Evolutionary conservation across 768 basidiomycete species (phyloP).

Genomic region (Macrocybe gigantea): DNA sequence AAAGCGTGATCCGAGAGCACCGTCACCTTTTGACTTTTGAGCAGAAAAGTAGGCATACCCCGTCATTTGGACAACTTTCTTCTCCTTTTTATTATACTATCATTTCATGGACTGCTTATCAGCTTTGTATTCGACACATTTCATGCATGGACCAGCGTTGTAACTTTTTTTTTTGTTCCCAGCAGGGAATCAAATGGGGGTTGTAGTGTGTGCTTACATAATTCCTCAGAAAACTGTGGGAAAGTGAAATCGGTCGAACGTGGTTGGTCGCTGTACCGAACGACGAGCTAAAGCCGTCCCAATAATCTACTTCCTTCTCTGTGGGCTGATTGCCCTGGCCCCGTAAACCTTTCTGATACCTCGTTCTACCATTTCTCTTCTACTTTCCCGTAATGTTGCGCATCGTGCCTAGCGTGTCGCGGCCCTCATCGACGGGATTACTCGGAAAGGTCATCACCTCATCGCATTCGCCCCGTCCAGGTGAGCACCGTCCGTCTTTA

Average conservation of each 20-base stretch:
- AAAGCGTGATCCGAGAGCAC: too few relatives aligned
- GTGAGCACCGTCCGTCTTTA: conserved; percentile 15
- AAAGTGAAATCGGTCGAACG: conserved; percentile 33
- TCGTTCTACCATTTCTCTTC: conserved; percentile 12
- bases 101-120: too few relatives aligned
- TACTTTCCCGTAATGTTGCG: conserved; percentile 49
- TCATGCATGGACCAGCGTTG: too few relatives aligned
- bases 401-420: conserved; percentile 54
- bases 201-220: too few relatives aligned
- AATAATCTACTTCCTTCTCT: conserved; percentile 21
- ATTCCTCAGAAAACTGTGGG: conserved; percentile 21
- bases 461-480: conserved; percentile 25
- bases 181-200: too few relatives aligned
- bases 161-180: too few relatives aligned
- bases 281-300: conserved; percentile 33
- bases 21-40: too few relatives aligned
- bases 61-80: too few relatives aligned
- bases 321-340: conserved; percentile 26
- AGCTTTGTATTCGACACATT: too few relatives aligned
- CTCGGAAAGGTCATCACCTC: conserved; percentile 57
- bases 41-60: too few relatives aligned
- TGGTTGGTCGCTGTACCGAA: conserved; percentile 40
- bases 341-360: conserved; percentile 15
- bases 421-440: conserved; percentile 61
- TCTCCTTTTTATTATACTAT: too few relatives aligned